Evolutionary conservation across 108 stramenopile genomes (phyloP).

Genomic region (Poteriospumella lacustris): DNA sequence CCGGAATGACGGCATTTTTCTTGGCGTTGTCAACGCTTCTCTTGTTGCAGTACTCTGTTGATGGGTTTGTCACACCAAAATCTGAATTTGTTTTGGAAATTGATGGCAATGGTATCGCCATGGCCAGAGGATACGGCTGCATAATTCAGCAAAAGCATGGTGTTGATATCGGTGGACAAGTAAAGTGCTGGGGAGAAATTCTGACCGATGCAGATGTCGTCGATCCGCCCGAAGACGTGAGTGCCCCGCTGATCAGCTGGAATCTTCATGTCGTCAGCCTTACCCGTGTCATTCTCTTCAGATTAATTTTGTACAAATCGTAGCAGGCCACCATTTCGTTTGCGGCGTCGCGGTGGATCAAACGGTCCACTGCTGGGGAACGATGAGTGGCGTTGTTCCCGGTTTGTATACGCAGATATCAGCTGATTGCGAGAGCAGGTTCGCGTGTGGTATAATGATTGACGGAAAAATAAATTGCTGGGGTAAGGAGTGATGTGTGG

Average conservation of each 20-base stretch:
- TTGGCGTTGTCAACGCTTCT: no score
- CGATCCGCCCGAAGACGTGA: background rate
- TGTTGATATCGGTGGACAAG: background rate
- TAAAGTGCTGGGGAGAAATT: background rate
- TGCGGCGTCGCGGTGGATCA: background rate
- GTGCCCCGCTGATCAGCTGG: background rate
- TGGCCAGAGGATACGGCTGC: background rate
- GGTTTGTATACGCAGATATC: background rate
- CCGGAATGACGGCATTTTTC: no score
- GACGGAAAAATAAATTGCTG: background rate
- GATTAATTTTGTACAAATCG: background rate
- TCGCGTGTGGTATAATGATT: background rate
- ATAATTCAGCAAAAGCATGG: background rate
- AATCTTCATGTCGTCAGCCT: background rate
- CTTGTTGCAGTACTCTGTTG: background rate
- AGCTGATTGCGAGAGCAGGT: background rate
- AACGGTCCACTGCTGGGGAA: background rate
- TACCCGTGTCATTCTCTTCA: background rate
- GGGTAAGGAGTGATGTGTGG: no score
- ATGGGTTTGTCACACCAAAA: background rate
- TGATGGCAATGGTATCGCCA: conserved; percentile 1
- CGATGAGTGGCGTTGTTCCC: background rate
- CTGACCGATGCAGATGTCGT: background rate
- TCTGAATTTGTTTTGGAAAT: conserved; percentile 3
- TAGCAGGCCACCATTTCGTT: background rate